A percentile compares a stretch with the other conserved stretches of the same genome.
Evolutionary conservation across 306 rosid species (phyloP).

Genomic region (Benincasa hispida): DNA sequence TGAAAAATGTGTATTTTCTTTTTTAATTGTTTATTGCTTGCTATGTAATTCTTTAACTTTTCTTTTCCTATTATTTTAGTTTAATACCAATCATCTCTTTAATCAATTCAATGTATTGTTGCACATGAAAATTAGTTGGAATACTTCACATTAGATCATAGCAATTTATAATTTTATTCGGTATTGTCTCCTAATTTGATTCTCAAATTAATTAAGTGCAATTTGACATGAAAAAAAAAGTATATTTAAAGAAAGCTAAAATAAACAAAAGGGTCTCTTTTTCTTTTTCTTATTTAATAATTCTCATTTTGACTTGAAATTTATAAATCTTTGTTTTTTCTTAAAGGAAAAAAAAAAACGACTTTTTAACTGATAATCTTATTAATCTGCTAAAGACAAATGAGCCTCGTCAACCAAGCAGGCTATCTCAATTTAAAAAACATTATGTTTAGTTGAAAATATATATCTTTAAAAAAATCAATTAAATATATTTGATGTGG

Average conservation of each 20-base stretch:
- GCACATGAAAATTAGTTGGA: neutral
- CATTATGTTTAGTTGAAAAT: neutral
- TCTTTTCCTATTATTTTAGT: neutral
- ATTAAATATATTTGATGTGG: neutral
- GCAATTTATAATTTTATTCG: neutral
- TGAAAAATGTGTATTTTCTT: too few relatives aligned
- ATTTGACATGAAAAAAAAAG: neutral
- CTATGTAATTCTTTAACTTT: neutral
- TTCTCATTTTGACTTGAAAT: neutral
- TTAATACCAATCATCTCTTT: neutral
- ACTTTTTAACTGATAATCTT: neutral
- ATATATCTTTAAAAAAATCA: neutral
- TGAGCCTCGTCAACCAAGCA: neutral
- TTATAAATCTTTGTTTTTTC: neutral
- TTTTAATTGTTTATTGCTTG: neutral
- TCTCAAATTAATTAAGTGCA: neutral
- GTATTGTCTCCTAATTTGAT: neutral
- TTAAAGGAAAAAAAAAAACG: neutral
- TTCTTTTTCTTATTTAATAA: neutral
- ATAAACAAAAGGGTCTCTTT: neutral
- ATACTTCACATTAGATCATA: neutral
- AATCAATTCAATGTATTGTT: neutral
- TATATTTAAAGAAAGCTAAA: neutral
- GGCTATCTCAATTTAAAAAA: neutral
- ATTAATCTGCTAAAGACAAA: neutral